Percentiles rank a stretch among this genome's conserved stretches.
These are phyloP conservation scores for Blepharisma japonicum DNA, from an alignment of 73 alveolate genomes.

Conservation along the genomic window DNA sequence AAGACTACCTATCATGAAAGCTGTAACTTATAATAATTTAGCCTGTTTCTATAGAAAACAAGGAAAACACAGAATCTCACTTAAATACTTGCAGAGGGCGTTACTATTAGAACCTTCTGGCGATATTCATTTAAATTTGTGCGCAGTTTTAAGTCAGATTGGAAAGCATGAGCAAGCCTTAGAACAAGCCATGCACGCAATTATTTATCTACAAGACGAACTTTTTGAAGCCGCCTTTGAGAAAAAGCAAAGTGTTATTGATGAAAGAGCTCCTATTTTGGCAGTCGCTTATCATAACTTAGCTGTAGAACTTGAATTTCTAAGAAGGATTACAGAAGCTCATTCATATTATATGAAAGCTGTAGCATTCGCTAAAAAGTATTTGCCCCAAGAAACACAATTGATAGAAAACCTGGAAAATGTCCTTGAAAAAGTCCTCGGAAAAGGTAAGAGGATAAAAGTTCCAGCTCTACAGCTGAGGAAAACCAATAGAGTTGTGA, in stretches of 20 bases:
- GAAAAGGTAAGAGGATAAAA: too few relatives aligned
- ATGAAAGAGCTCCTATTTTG: conserved; percentile 76
- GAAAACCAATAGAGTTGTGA: too few relatives aligned
- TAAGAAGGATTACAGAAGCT: conserved; percentile 26
- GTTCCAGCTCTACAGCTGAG: too few relatives aligned
- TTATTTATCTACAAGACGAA: conserved; percentile 26
- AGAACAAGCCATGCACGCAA: conserved; percentile 60
- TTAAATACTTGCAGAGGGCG: conserved; percentile 69
- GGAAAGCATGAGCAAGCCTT: conserved; percentile 76
- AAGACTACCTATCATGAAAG: conserved; percentile 47
- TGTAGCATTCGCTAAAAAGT: background rate
- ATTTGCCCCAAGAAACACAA: background rate
- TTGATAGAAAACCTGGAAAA: background rate
- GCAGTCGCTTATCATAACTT: conserved; percentile 84
- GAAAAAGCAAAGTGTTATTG: conserved; percentile 9
- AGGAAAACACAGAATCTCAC: conserved; percentile 69
- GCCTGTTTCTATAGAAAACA: conserved; percentile 78
- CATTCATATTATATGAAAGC: conserved; percentile 7
- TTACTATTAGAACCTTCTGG: conserved; percentile 65
- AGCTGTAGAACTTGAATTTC: conserved; percentile 81
- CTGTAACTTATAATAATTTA: conserved; percentile 79
- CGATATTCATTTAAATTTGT: conserved; percentile 80
- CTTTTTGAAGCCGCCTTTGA: conserved; percentile 40
- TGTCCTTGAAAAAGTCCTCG: conserved; percentile 7
- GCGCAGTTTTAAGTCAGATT: conserved; percentile 73